Evolutionary conservation across 192 early-diverging fungal genomes (phyloP).

Genomic region (Backusella australiensis): DNA sequence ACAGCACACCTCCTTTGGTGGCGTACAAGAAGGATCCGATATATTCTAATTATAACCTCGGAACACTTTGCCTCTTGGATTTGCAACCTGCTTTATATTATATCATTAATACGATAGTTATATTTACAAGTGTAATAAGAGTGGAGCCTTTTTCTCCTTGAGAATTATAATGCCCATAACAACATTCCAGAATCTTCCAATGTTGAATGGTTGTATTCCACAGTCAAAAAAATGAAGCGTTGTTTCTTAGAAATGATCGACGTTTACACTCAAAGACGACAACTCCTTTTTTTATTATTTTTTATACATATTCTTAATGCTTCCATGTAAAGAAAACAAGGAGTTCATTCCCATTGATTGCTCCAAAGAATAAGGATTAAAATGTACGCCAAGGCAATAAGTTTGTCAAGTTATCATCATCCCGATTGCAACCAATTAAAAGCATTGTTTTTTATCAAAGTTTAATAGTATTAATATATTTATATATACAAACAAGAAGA

Average conservation of each 20-base stretch:
- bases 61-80: background rate
- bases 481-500: background rate
- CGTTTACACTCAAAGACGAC: background rate
- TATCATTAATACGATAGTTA: no score
- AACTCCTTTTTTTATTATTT: background rate
- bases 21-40: background rate
- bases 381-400: no score
- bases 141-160: no score
- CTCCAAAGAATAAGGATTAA: no score
- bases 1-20: background rate
- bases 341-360: no score
- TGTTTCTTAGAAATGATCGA: background rate
- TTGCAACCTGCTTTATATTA: no score
- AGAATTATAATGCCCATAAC: background rate
- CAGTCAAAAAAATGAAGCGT: background rate
- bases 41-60: background rate
- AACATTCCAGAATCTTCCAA: background rate
- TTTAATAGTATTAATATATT: background rate
- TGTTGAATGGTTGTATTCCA: background rate
- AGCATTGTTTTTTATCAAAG: no score
- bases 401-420: no score
- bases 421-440: no score
- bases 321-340: background rate
- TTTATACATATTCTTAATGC: background rate
- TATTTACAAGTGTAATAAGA: no score